Percentiles rank a stretch among this genome's conserved stretches.
phyloP scores from a whole-genome alignment of 164 flowering plant genomes.

The Vitis labrusca region DNA sequence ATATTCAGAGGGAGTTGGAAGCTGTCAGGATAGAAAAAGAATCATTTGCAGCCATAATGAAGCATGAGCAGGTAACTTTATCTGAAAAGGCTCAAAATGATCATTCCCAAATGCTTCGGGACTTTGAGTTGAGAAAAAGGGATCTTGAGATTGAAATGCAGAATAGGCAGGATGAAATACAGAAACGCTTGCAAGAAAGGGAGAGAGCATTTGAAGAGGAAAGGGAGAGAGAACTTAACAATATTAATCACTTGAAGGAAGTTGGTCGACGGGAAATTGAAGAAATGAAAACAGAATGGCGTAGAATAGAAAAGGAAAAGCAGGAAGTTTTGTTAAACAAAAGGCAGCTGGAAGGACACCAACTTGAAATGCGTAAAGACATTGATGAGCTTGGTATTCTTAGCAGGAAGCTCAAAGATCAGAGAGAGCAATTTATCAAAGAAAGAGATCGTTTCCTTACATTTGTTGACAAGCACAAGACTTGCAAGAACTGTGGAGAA shows the following conservation, averaged over 20 bases:
- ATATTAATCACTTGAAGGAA: constrained; percentile 49
- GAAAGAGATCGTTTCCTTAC: constrained; percentile 49
- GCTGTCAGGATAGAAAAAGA: constrained; percentile 55
- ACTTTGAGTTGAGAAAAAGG: constrained; percentile 53
- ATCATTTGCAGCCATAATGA: constrained; percentile 57
- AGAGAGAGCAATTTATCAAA: constrained; percentile 49
- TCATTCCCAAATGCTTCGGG: constrained; percentile 44
- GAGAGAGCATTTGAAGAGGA: constrained; percentile 51
- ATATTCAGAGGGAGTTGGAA: constrained; percentile 61
- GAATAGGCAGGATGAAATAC: constrained; percentile 49
- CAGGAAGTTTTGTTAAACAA: constrained; percentile 38
- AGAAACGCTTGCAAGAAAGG: constrained; percentile 43
- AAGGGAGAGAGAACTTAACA: constrained; percentile 39
- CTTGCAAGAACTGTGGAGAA: constrained; percentile 63
- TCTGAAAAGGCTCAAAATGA: constrained; percentile 51
- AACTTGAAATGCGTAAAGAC: constrained; percentile 64
- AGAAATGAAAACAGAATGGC: constrained; percentile 51
- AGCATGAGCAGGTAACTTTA: constrained; percentile 50
- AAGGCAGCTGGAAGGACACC: constrained; percentile 55
- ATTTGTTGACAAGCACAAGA: constrained; percentile 57
- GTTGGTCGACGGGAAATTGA: constrained; percentile 50
- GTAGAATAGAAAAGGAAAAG: constrained; percentile 49
- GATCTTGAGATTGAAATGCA: constrained; percentile 54
- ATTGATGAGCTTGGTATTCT: constrained; percentile 62
- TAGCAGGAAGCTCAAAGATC: constrained; percentile 58